phyloP scores from a whole-genome alignment of 257 asterid genomes.

The Lavandula angustifolia region DNA sequence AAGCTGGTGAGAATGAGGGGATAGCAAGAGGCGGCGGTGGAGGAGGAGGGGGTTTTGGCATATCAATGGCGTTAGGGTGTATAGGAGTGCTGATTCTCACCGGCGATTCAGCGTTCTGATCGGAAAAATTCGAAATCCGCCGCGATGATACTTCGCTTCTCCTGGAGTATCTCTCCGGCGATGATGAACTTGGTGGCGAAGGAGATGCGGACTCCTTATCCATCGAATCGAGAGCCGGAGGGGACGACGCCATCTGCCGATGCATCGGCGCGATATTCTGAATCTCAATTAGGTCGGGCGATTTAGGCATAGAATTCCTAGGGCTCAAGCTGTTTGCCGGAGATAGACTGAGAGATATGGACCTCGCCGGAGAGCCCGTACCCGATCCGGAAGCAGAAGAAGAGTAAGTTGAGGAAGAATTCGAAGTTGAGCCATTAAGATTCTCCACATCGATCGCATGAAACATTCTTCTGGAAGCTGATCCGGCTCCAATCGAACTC shows the following conservation, averaged over 20 bases:
- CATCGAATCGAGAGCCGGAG: conserved; percentile 29
- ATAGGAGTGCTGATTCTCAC: conserved; percentile 32
- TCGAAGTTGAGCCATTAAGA: conserved; percentile 52
- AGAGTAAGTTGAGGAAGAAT: conserved; percentile 63
- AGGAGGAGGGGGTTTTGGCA: conserved; percentile 53
- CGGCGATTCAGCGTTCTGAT: conserved; percentile 44
- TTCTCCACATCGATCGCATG: conserved; percentile 56
- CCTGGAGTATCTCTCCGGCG: conserved; percentile 59
- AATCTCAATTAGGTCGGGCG: conserved; percentile 81
- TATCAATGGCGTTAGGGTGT: conserved; percentile 24
- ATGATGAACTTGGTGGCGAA: conserved; percentile 68
- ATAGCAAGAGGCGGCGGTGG: conserved; percentile 40
- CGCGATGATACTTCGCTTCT: conserved; percentile 70
- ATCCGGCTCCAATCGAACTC: conserved; percentile 69
- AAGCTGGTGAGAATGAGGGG: conserved; percentile 17
- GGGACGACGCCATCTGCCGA: conserved; percentile 38
- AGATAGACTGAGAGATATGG: conserved; percentile 73
- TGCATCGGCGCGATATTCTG: conserved; percentile 45
- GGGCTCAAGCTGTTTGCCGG: conserved; percentile 75
- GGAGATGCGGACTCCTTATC: conserved; percentile 40
- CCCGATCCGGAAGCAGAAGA: conserved; percentile 76
- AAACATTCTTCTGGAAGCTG: conserved; percentile 70
- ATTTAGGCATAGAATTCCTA: conserved; percentile 61
- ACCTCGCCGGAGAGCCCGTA: conserved; percentile 80
- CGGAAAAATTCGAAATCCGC: conserved; percentile 45